phyloP scores from a whole-genome alignment of 106 monocot genomes.

The Apostasia shenzhenica region DNA sequence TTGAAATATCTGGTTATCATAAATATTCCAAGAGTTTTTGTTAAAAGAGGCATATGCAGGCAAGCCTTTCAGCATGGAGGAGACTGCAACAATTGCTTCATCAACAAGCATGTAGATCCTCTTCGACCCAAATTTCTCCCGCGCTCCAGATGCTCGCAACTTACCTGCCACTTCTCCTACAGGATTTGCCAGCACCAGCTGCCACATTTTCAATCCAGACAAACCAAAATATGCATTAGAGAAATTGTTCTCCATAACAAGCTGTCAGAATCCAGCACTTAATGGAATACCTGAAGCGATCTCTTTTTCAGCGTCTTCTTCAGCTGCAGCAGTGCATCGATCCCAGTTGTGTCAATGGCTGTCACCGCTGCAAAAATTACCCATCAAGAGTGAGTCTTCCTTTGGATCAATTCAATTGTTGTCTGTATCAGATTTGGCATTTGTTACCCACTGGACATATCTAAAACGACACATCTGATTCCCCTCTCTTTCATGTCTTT shows the following conservation, averaged over 20 bases:
- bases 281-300: conserved; percentile 27
- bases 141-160: conserved; percentile 15
- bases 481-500: conserved; percentile 15
- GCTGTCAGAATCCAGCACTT: not conserved
- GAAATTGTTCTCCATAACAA: not conserved
- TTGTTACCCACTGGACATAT: conserved; percentile 30
- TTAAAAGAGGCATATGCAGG: conserved; percentile 4
- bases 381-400: too few species aligned
- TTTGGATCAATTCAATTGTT: too few species aligned
- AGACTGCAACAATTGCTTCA: conserved; percentile 12
- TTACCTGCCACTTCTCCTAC: conserved; percentile 32
- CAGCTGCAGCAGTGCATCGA: conserved; percentile 40
- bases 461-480: conserved; percentile 38
- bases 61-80: not conserved
- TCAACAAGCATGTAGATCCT: conserved; percentile 13
- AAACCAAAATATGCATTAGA: not conserved
- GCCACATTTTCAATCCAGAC: not conserved
- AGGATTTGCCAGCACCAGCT: conserved; percentile 48
- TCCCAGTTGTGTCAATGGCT: conserved; percentile 44
- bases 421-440: too few species aligned
- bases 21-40: conserved; percentile 15
- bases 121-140: conserved; percentile 30
- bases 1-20: not conserved
- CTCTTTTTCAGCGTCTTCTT: conserved; percentile 34
- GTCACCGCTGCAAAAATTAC: conserved; percentile 28